Base-by-base conservation (phyloP, 2,329 filamentous ascomycete species). In the Exophiala calicioides region DNA sequence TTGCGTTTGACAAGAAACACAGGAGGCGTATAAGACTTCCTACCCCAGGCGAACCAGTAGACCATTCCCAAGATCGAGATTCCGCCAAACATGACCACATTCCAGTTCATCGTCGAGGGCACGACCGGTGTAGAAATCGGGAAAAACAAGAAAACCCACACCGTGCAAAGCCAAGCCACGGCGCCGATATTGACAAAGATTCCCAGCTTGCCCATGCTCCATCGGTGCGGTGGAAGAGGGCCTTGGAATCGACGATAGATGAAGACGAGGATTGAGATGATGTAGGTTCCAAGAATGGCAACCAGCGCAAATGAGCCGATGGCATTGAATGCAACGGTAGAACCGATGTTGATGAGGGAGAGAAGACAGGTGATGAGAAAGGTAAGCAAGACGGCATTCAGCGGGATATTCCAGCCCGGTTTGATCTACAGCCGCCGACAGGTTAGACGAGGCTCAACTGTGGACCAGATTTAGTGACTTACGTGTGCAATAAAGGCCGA, bases 151-250 rank as follows among this genome's bases (percentile, higher is more conserved):
- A n/a, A n/a, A n/a, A n/a, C n/a, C n/a, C n/a, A n/a, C n/a, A n/a
- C n/a, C n/a, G n/a, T n/a, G n/a, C n/a, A n/a, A n/a, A n/a, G n/a
- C n/a, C n/a, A n/a, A n/a, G n/a, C n/a, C n/a, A n/a, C n/a, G n/a
- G n/a, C n/a, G n/a, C n/a, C n/a, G 33, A 63, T 16, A 35, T 68
- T 67, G 18, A 65, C 40, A 0, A 58, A 44, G 1, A 66, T 47
- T 1, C 64, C 65, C 33, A 56, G 59, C 31, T 53, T 59, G 0
- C 64, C 63, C 5, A 67, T 47, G 7, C 45, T 57, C 43, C 60
- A 68, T 3, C 23, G 44, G 60, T 53, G 1, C 48, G 57, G 12
- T 49, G 43, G 6, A 32, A 42, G 20, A 26, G n/a, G 29, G 39
- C 44, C n/a, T n/a, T n/a, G n/a, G 36, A 36, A 44, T 8, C 47